Conservation (phyloP, 495 filamentous ascomycete species). For the Entonaema liquescens region DNA sequence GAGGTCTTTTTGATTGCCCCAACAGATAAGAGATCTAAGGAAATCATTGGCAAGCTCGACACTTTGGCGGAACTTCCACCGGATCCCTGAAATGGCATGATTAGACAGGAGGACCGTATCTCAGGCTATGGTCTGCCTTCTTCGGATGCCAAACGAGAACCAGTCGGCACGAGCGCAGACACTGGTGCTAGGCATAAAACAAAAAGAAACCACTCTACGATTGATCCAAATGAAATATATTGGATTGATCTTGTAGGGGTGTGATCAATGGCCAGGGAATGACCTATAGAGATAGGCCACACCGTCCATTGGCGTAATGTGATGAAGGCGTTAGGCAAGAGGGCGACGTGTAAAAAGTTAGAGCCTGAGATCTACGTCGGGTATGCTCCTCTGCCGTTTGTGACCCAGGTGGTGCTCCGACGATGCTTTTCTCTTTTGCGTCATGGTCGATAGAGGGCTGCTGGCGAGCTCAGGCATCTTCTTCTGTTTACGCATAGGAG, state of each 20-base stretch:
- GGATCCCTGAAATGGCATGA: not conserved
- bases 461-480: constrained; percentile 47
- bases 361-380: constrained; percentile 49
- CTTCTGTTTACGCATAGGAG: constrained; percentile 61
- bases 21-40: constrained; percentile 11
- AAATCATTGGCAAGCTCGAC: constrained; percentile 6
- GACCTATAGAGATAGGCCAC: constrained; percentile 39
- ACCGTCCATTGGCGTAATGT: constrained; percentile 47
- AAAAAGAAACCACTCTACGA: constrained; percentile 5
- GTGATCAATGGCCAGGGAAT: constrained; percentile 47
- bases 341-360: constrained; percentile 21
- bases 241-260: constrained; percentile 13
- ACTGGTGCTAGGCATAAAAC: not conserved
- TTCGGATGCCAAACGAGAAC: not conserved
- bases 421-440: constrained; percentile 61
- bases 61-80: not conserved
- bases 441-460: constrained; percentile 51
- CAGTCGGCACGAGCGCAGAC: not conserved
- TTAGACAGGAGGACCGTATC: not conserved
- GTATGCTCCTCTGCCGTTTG: constrained; percentile 61
- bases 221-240: not conserved
- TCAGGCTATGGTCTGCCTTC: not conserved
- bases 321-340: constrained; percentile 22
- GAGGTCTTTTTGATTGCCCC: not conserved
- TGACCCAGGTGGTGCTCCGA: constrained; percentile 49